These are phyloP conservation scores for Rhododendron simsii DNA, from an alignment of 148 eudicot genomes.

Conservation along the genomic window DNA sequence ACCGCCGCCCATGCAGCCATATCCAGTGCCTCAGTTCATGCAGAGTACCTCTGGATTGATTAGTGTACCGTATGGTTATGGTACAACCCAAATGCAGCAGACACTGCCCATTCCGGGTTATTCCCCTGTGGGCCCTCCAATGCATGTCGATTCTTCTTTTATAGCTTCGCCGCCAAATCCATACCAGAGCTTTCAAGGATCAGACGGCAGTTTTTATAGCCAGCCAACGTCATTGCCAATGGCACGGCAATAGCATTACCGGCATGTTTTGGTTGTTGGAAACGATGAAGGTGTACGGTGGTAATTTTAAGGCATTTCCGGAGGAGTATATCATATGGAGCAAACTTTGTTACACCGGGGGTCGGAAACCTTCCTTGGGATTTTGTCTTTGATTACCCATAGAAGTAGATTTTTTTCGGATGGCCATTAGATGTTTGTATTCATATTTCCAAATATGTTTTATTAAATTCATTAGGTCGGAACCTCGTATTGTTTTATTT, in stretches of 20 bases:
- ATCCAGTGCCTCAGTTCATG: slow-evolving; percentile 42
- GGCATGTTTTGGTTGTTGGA: background rate
- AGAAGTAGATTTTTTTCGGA: slow-evolving; percentile 22
- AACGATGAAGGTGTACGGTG: background rate
- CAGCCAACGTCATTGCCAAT: slow-evolving; percentile 59
- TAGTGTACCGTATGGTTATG: slow-evolving; percentile 42
- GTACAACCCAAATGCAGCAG: slow-evolving; percentile 36
- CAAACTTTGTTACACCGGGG: background rate
- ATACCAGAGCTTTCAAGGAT: slow-evolving; percentile 49
- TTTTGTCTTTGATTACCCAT: slow-evolving; percentile 5
- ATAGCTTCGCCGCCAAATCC: slow-evolving; percentile 34
- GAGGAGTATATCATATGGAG: background rate
- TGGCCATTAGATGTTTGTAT: slow-evolving; percentile 23
- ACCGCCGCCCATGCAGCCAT: slow-evolving; percentile 60
- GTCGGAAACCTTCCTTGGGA: slow-evolving; percentile 5
- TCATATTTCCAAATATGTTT: background rate
- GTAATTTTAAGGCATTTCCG: background rate
- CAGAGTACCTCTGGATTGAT: slow-evolving; percentile 38
- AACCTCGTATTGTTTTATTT: background rate
- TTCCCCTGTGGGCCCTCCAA: slow-evolving; percentile 37
- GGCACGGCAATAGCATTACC: slow-evolving; percentile 38
- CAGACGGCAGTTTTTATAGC: slow-evolving; percentile 60
- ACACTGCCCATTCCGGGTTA: slow-evolving; percentile 31
- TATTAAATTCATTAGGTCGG: background rate
- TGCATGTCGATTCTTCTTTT: slow-evolving; percentile 35